A percentile compares a stretch with the other conserved stretches of the same genome.
phyloP scores from a whole-genome alignment of 805 yeast species.

The Saccharomyces eubayanus region DNA sequence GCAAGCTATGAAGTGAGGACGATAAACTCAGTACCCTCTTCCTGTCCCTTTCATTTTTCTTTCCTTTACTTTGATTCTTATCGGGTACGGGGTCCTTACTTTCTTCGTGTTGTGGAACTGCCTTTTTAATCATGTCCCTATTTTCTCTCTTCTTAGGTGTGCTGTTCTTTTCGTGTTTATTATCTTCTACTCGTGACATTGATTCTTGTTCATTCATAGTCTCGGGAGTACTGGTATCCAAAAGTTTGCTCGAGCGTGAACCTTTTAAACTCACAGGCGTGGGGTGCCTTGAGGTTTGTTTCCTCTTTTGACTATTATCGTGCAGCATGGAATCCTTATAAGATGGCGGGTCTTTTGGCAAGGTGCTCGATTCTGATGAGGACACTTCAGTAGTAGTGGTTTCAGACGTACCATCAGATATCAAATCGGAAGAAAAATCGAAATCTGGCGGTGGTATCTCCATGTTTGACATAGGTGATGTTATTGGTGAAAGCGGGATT shows the following conservation, averaged over 20 bases:
- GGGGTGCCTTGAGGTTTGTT: background rate
- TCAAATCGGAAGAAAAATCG: slow-evolving; percentile 8
- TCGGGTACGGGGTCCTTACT: background rate
- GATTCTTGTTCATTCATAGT: background rate
- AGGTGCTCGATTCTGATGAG: background rate
- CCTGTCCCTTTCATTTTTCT: background rate
- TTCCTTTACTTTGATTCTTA: background rate
- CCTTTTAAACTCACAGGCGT: background rate
- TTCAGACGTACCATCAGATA: background rate
- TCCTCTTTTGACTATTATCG: background rate
- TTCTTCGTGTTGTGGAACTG: background rate
- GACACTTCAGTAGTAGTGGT: background rate
- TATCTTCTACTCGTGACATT: background rate
- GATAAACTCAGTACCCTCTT: background rate
- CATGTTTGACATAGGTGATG: slow-evolving; percentile 31
- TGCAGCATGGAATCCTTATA: slow-evolving; percentile 24
- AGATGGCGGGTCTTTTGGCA: slow-evolving; percentile 31
- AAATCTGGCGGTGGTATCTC: slow-evolving; percentile 17
- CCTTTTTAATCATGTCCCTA: background rate
- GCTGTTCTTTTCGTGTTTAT: background rate
- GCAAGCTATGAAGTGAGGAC: background rate
- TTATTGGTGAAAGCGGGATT: slow-evolving; percentile 45
- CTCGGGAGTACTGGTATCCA: background rate
- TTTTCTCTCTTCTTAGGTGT: background rate
- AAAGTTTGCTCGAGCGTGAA: background rate